Evolutionary conservation across 345 rosid genomes (phyloP).

Genomic region (Lumnitzera racemosa): DNA sequence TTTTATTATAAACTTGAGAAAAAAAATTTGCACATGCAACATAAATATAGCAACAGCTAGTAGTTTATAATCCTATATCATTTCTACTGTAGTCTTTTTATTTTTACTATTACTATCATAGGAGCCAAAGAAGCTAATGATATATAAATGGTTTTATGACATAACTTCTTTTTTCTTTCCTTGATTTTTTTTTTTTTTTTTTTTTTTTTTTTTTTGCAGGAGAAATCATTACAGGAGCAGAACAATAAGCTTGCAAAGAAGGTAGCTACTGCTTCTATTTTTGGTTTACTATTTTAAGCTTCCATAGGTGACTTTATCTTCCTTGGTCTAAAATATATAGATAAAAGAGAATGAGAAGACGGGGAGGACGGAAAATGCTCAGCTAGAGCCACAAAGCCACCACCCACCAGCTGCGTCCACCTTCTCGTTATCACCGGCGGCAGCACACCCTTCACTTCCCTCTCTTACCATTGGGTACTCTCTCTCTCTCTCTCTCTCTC

Average conservation of each 20-base stretch:
- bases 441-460: constrained; percentile 14
- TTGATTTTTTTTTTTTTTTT: too few relatives aligned
- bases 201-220: constrained; percentile 23
- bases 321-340: constrained; percentile 9
- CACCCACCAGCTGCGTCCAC: constrained; percentile 17
- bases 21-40: too few relatives aligned
- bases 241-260: constrained; percentile 45
- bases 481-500: not conserved
- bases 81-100: too few relatives aligned
- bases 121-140: not conserved
- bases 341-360: constrained; percentile 30
- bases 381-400: constrained; percentile 19
- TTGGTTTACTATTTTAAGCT: not conserved
- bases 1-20: too few relatives aligned
- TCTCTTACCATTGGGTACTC: constrained; percentile 42
- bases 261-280: constrained; percentile 24
- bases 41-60: too few relatives aligned
- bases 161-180: not conserved
- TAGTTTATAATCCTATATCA: too few relatives aligned
- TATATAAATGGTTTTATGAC: not conserved
- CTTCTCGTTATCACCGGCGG: constrained; percentile 16
- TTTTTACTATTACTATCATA: too few relatives aligned
- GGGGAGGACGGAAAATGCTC: constrained; percentile 12
- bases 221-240: constrained; percentile 43
- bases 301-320: not conserved